Evolutionary conservation across 805 yeast species (phyloP), one percentile per base, ranked within the genome.

Genomic region (Candida cerambycidarum): DNA sequence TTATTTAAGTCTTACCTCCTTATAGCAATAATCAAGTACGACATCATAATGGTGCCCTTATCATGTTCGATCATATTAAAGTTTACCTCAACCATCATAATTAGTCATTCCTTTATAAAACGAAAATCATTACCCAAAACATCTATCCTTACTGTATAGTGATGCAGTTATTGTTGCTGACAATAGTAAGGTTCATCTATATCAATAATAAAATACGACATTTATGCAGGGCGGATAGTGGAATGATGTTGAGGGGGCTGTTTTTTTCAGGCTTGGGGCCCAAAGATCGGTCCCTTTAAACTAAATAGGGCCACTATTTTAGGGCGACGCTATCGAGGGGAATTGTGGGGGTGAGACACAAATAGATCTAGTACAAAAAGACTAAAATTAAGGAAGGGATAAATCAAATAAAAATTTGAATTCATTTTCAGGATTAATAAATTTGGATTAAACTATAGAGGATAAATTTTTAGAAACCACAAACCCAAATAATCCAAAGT

Each of bases 271-370:
- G 28, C 38, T 34, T 9, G 27, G n/a, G 10, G 18, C 21, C n/a
- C 19, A 3, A 12, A 7, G 16, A 31, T 8, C 13, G 29, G 29
- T 9, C 29, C 29, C 29, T 11, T 21, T 21, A 12, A 7, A 7
- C n/a, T 25, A 12, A n/a, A 17, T 16, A 31, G 33, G 33, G 33
- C 33, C 23, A 31, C 15, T 15, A 12, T 15, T 10, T 16, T 31
- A 31, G 29, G 38, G 25, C 29, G 29, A 34, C 36, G 25, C 29
- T 34, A 13, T 13, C 38, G 38, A 34, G 38, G 38, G 38, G 38
- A 34, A 34, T 14, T 34, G 38, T 34, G 38, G 38, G 31, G 38
- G 38, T 23, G 38, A 13, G 38, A 34, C 30, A 12, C 25, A 30
- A 32, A 18, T 32, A 12, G 24, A 32, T 32, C 35, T 13, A 11